Evolutionary conservation across 441 rosid species (phyloP), one percentile per base, ranked within the genome.

Genomic region (Adansonia madagascariensis): DNA sequence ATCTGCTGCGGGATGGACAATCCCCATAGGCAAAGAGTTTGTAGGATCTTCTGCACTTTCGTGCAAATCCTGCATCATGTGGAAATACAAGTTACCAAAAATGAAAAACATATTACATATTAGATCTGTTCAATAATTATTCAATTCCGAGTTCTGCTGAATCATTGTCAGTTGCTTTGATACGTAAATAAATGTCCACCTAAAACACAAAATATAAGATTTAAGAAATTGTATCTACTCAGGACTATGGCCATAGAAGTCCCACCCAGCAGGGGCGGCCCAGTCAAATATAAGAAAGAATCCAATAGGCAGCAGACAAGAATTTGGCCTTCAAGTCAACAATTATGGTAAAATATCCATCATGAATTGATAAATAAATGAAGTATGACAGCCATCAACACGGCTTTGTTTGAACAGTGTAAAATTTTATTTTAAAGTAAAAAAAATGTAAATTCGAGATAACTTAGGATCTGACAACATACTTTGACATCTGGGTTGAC

Each of bases 1-100:
- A 83, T 87, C 90, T 14, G 80, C 91, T 18, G 94, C 80, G 71
- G 91, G 86, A 79, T 82, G 83, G 60, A 85, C 84, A 73, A 81
- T 82, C 68, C 79, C 84, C 82, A 84, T 71, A 41, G 90, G 87
- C 80, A 88, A 74, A n/a, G 82, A 78, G 80, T 71, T 75, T 17
- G 87, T 79, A 8, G 84, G 80, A 79, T 86, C 87, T 60, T 83
- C 90, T 24, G 79, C 76, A 62, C 81, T 77, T 77, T 84, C 90
- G 67, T 75, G 84, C 82, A 89, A 84, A 82, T 82, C 89, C 92
- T 89, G 86, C 60, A 64, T 53, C 78, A 77, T 12, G 67, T 27
- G 35, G 74, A 59, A 62, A 72, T 24, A 55, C 75, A 82, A 53
- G 63, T 59, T 59, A 59, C 55, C 59, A 18, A 63, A 44, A 75